Evolutionary conservation across 2,329 filamentous ascomycete genomes (phyloP), one percentile per base, ranked within the genome.

Genomic region (Sarocladium oryzae): DNA sequence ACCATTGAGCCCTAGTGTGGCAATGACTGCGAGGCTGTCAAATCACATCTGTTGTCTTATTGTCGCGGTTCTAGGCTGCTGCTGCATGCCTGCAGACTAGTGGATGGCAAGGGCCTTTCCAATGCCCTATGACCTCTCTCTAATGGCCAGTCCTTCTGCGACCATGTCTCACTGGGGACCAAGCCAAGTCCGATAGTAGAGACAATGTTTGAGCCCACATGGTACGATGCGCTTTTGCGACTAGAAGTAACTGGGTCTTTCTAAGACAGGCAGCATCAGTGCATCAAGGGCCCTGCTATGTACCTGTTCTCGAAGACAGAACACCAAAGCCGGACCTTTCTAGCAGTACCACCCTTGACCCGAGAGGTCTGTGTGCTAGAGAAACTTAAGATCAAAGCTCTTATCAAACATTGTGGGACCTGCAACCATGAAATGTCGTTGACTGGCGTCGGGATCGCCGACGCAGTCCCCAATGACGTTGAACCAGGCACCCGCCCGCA

Each of bases 21-120:
- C 16, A 48, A 48, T 33, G 26, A 33, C 43, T 48, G 43, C 43
- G 43, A 48, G 43, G 43, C 43, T 48, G 24, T 48, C 43, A 26
- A 48, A 33, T 32, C 11, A 33, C 10, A 16, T 32, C n/a, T 23
- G 23, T 18, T 45, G 7, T 26, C 5, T 15, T 45, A 13, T 16
- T 40, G 18, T 40, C 36, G 6, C 36, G 10, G 36, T 40, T 20
- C 36, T 20, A 40, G 36, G 18, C 36, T 21, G 18, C 36, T 21
- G 18, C 36, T 40, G 36, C 36, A 21, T 13, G 7, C 36, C 36
- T 40, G 13, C n/a, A 40, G 13, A 36, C 9, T 15, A 36, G n/a
- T 15, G 8, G 7, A 13, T 21, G 7, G 36, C 36, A 30, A n/a
- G 28, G 36, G n/a, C 7, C 13, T 40, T 8, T 21, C 8, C 16